Evolutionary conservation across 2,329 filamentous ascomycete genomes (phyloP).

Genomic region (Ophiostoma himal-ulmi): DNA sequence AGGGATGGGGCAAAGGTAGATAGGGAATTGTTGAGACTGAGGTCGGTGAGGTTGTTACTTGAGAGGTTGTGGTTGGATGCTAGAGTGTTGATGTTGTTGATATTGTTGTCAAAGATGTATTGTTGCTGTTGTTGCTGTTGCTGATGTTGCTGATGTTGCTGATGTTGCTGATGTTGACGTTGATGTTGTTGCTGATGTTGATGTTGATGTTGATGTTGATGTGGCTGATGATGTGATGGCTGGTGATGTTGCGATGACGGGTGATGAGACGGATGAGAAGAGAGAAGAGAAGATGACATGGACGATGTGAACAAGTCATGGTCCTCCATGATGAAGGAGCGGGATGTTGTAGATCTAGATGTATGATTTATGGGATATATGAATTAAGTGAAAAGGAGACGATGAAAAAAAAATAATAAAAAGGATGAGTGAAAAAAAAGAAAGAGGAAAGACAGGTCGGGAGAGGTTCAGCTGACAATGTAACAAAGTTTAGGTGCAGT

Average conservation of each 20-base stretch:
- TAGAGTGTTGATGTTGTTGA: not conserved
- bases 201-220: not conserved
- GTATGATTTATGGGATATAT: not conserved
- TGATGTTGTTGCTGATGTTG: not conserved
- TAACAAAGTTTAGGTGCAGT: not conserved
- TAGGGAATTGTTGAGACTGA: not conserved
- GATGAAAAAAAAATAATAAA: not conserved
- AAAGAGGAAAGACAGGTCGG: not conserved
- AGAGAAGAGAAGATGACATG: not conserved
- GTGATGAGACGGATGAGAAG: not conserved
- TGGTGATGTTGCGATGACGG: not conserved
- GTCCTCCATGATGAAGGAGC: constrained; percentile 14
- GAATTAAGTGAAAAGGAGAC: not conserved
- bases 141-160: not conserved
- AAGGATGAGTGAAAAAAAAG: not conserved
- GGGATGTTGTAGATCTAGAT: constrained; percentile 6
- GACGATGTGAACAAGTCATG: constrained; percentile 5
- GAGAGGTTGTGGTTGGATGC: not conserved
- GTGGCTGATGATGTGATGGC: not conserved
- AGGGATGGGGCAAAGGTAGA: constrained; percentile 1
- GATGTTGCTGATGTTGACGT: not conserved
- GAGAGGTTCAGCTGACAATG: constrained; percentile 8
- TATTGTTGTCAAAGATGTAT: constrained; percentile 1
- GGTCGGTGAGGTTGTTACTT: not conserved
- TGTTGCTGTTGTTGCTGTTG: not conserved